Evolutionary conservation across 306 rosid genomes (phyloP).

Genomic region (Acacia crassicarpa): DNA sequence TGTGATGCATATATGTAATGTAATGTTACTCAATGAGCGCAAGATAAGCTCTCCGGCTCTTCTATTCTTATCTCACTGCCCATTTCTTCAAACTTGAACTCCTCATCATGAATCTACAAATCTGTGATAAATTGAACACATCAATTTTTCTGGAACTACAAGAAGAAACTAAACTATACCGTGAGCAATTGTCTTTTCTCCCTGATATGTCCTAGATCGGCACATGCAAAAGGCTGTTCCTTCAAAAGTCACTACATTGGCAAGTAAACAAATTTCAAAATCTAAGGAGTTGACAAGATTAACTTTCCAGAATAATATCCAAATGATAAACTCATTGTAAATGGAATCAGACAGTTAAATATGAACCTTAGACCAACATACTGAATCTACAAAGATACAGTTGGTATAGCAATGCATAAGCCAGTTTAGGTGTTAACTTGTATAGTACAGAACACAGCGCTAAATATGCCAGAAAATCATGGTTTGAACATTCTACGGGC

Average conservation of each 20-base stretch:
- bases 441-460: background rate
- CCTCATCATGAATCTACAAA: slow-evolving; percentile 69
- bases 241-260: slow-evolving; percentile 4
- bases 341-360: background rate
- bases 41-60: background rate
- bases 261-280: background rate
- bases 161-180: slow-evolving; percentile 1
- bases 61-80: slow-evolving; percentile 28
- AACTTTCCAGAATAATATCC: background rate
- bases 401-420: background rate
- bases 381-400: background rate
- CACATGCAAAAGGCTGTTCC: background rate
- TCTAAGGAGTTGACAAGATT: background rate
- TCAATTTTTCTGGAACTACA: slow-evolving; percentile 15
- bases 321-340: background rate
- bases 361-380: background rate
- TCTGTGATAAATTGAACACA: slow-evolving; percentile 17
- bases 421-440: background rate
- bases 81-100: slow-evolving; percentile 50
- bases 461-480: background rate
- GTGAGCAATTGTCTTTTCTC: background rate
- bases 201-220: background rate
- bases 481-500: background rate
- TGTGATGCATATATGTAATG: too few relatives aligned
- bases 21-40: too few relatives aligned